Evolutionary conservation across 2,329 filamentous ascomycete genomes (phyloP), one percentile per base, ranked within the genome.

Genomic region (Cercospora berteroae): DNA sequence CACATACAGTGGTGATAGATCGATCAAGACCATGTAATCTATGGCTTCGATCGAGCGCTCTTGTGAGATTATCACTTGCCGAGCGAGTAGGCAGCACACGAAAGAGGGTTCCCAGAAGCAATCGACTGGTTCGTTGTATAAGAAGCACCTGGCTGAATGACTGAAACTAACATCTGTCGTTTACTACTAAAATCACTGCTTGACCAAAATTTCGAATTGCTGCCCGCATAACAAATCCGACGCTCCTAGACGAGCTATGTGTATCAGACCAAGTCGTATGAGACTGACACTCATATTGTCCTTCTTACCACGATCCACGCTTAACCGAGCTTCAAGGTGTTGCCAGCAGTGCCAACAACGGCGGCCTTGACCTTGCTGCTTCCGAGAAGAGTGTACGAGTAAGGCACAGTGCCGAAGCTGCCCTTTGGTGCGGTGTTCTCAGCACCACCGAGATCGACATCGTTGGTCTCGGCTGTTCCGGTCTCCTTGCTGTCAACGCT

Each of bases 271-370:
- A 7, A 27, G 16, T 7, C 48, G 1, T 10, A 27, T n/a, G 23
- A 27, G 5, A 29, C 48, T 25, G 23, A n/a, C 3, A 27, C 23
- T 55, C 48, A 27, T 27, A 52, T 29, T 4, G 8, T 5, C 12
- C 10, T 13, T 4, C 16, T 55, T 8, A 9, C 23, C 9, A 23
- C 48, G 7, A 29, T 6, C 10, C 23, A 29, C 20, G 33, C 29
- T 67, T 52, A 72, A 67, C 65, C 70, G 29, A 80, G 77, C n/a
- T 69, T 73, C 12, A 81, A 73, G 13, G 79, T 81, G 65, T 75
- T 76, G 65, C 80, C 80, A 6, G 79, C 80, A 27, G 71, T 76
- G 13, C 79, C 79, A 29, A 79, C 77, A 74, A 81, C 79, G 39
- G 79, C 78, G 23, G 70, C 73, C 75, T 79, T 77, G 60, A 80